Base-by-base conservation (phyloP, 1,139 yeast species). In the Hyphopichia fennica region DNA sequence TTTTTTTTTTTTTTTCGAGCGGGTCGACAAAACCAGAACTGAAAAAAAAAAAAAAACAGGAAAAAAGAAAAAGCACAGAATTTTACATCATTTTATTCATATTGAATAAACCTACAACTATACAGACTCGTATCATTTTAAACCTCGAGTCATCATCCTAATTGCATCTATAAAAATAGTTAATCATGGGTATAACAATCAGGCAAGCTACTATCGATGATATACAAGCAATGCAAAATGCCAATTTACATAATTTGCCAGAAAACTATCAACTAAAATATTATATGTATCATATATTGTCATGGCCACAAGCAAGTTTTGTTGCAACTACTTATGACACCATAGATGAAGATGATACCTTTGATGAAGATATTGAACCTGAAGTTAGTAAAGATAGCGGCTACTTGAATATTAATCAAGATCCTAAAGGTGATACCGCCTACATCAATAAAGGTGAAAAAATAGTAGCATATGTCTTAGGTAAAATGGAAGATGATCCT, bases 291-390 rank as follows among this genome's bases (percentile, higher is more conserved):
- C 99, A 93, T 63, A 79, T 90, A 16, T 70, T 91, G 44, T 85
- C 97, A 34, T 93, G 99, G 99, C 99, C 99, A 2, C 96, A 93
- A 62, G 95, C 96, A 7, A 88, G 96, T 39, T 93, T 84, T 69
- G 99, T 93, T 29, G 99, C 99, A 19, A 85, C 95, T 1, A 87
- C 95, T 1, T 82, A 67, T 53, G 77, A 72, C 42, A 67, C 63
- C 38, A 53, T 58, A 18, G 53, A 46, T 9, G 53, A 77, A 2
- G 78, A 72, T 41, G 62, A 59, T 29, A 64, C 52, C 22, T 54
- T 45, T 18, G 74, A 68, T 19, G 66, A 63, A 19, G 64, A 57
- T 22, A 54, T 45, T 20, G 74, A 68, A 25, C 62, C 57, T 9
- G 54, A 58, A 11, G 63, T 58, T 16, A 64, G 58, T 9, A 59